Base-by-base conservation (phyloP, 257 asterid genomes). In the Leptodermis oblonga region DNA sequence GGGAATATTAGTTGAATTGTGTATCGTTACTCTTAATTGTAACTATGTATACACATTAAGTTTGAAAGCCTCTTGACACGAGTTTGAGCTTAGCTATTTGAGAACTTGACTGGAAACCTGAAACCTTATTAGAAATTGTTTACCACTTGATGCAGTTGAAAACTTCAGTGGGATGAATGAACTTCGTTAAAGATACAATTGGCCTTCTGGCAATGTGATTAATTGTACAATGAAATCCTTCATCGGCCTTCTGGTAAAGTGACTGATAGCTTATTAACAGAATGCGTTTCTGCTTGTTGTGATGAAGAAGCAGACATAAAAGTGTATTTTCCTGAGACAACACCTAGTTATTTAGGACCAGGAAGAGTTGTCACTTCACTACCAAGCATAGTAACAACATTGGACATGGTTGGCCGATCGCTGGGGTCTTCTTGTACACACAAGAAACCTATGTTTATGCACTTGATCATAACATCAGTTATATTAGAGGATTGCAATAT, bases 391-490 rank as follows among this genome's bases (percentile, higher is more conserved):
- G 4, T 17, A 2, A 80, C 28, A 6, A 80, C 79, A 30, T 67
- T 41, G 7, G 79, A 46, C 79, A 77, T 80, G 36, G 73, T 33
- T 17, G 82, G 84, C 31, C 84, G 75, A 67, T 80, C 73, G 2
- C 31, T 14, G 0, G 82, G 77, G 56, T 77, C 75, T 67, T 77
- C 82, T 42, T 76, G 75, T 20, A 80, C 82, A 18, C 84, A 80
- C 59, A 80, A 41, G 0, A 80, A 75, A 0, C 79, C 81, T 18
- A 80, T 53, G 48, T 73, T 67, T n/a, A 80, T 67, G 70, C 77
- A 77, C 42, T 49, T 76, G n/a, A n/a, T n/a, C n/a, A 70, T 3
- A 5, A 70, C 71, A 61, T 76, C 76, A 23, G n/a, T 34, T 18
- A 31, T 34, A 17, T 66, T 58, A 43, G 74, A 63, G 3, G 78